Percentiles rank a stretch among this genome's conserved stretches.
These are phyloP conservation scores for Epicoccum nigrum DNA, from an alignment of 2,329 filamentous ascomycete genomes.

Conservation along the genomic window DNA sequence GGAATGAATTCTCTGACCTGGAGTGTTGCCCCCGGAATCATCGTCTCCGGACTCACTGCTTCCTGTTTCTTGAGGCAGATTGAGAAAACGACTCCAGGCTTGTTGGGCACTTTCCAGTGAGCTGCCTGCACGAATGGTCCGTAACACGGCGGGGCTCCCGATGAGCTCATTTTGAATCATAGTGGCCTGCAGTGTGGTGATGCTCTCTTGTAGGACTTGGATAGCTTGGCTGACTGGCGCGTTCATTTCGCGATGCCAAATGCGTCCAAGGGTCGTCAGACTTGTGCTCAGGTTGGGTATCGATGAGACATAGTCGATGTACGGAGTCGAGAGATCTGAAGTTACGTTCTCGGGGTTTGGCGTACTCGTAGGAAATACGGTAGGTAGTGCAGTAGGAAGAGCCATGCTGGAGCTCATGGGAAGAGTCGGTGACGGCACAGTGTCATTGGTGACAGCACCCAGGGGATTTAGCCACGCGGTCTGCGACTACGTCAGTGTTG, in stretches of 20 bases:
- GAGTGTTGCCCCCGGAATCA: neutral
- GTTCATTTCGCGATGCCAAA: constrained; percentile 49
- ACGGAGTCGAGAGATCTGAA: constrained; percentile 30
- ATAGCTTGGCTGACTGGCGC: constrained; percentile 42
- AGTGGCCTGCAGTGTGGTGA: constrained; percentile 38
- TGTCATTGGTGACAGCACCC: constrained; percentile 9
- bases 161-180: constrained; percentile 38
- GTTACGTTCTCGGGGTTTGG: constrained; percentile 23
- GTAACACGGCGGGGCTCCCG: constrained; percentile 33
- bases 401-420: constrained; percentile 25
- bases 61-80: constrained; percentile 31
- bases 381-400: constrained; percentile 20
- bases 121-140: constrained; percentile 45
- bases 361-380: constrained; percentile 18
- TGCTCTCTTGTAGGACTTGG: constrained; percentile 34
- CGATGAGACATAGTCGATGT: constrained; percentile 39
- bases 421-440: constrained; percentile 19
- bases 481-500: constrained; percentile 16
- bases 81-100: constrained; percentile 42
- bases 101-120: constrained; percentile 39
- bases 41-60: neutral
- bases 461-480: constrained; percentile 27
- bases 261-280: constrained; percentile 38
- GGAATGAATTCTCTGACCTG: neutral
- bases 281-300: constrained; percentile 38